Evolutionary conservation across 257 asterid genomes (phyloP).

Genomic region (Oldenlandia corymbosa): DNA sequence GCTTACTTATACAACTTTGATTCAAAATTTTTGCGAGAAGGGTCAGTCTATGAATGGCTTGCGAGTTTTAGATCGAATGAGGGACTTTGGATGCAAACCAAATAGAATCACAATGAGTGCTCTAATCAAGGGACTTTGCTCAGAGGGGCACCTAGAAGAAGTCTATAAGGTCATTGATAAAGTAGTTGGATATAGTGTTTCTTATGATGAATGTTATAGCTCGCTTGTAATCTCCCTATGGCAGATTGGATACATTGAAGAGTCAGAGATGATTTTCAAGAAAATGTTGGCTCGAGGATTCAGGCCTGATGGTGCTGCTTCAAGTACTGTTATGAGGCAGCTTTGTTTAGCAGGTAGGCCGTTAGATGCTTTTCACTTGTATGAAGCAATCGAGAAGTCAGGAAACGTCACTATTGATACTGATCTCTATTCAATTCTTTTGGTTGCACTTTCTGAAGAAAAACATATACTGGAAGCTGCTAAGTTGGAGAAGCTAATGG

Average conservation of each 20-base stretch:
- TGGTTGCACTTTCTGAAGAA: conserved; percentile 49
- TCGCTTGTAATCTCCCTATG: conserved; percentile 50
- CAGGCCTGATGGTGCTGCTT: conserved; percentile 60
- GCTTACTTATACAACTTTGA: conserved; percentile 63
- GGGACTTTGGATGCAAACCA: conserved; percentile 41
- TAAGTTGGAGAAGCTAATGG: conserved; percentile 41
- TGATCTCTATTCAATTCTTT: conserved; percentile 43
- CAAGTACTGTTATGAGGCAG: conserved; percentile 36
- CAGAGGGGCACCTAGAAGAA: conserved; percentile 52
- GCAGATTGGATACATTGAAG: conserved; percentile 41
- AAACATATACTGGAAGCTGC: conserved; percentile 44
- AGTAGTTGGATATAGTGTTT: conserved; percentile 30
- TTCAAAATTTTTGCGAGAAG: conserved; percentile 54
- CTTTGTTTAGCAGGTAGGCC: conserved; percentile 41
- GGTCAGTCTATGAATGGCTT: conserved; percentile 51
- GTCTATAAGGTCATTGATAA: conserved; percentile 44
- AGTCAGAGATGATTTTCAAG: conserved; percentile 54
- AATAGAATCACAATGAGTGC: conserved; percentile 47
- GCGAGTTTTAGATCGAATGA: conserved; percentile 51
- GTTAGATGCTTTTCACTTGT: conserved; percentile 53
- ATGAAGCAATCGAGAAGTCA: conserved; percentile 44
- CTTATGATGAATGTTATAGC: conserved; percentile 45
- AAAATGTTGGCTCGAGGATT: conserved; percentile 54
- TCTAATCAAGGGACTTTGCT: conserved; percentile 63
- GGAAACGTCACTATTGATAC: conserved; percentile 39